Evolutionary conservation across 2,329 filamentous ascomycete species (phyloP).

Genomic region (Chaetomium strumarium): DNA sequence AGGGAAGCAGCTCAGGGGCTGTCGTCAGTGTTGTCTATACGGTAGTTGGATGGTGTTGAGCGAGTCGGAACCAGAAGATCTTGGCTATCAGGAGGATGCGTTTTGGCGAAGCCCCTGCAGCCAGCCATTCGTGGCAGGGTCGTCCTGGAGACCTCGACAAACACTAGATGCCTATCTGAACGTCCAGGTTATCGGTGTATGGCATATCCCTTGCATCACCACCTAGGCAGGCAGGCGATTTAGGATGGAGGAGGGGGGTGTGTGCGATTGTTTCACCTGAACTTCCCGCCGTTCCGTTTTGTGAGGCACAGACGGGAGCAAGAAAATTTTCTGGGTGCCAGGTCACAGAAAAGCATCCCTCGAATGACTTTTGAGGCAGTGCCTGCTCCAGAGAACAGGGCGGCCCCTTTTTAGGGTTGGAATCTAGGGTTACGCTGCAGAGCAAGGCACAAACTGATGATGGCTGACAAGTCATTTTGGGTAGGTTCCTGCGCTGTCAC

Average conservation of each 20-base stretch:
- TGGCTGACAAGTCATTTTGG: background rate
- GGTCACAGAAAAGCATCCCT: constrained; percentile 1
- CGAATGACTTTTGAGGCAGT: background rate
- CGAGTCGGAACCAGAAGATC: no score
- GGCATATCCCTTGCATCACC: no score
- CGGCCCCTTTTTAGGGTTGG: background rate
- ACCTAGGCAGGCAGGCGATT: background rate
- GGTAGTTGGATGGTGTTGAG: background rate
- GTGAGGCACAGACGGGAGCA: background rate
- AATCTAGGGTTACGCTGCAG: constrained; percentile 1
- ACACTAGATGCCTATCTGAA: no score
- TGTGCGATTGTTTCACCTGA: constrained; percentile 3
- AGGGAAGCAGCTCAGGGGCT: background rate
- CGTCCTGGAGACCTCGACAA: no score
- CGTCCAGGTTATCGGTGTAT: no score
- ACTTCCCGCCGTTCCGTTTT: background rate
- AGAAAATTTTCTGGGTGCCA: background rate
- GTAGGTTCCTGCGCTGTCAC: background rate
- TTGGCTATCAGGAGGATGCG: no score
- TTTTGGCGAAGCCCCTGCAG: no score
- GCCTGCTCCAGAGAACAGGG: background rate
- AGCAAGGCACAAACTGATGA: background rate
- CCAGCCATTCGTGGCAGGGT: no score
- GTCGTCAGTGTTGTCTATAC: background rate
- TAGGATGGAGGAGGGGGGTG: background rate